Base-by-base conservation (phyloP, 1,284 basidiomycete species). In the Athelia sp. region DNA sequence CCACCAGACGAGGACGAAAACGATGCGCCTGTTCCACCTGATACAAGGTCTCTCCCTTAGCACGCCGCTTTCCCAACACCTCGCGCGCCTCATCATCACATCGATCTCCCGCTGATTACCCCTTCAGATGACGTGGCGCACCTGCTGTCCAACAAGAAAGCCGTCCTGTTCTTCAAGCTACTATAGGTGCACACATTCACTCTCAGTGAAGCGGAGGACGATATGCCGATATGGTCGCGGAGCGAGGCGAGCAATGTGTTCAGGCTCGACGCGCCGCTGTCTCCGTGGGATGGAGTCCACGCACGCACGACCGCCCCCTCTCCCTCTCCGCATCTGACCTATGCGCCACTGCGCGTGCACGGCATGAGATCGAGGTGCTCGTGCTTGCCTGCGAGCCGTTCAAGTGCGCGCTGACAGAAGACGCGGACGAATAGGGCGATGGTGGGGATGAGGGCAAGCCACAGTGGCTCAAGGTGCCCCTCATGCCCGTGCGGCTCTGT, bases 21-120 rank as follows among this genome's bases (percentile, higher is more conserved):
- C n/a, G n/a, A n/a, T n/a, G n/a, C n/a, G n/a, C n/a, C n/a, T n/a
- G 71, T 87, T 85, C 58, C 79, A 78, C 0, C 62, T 68, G 1
- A 66, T 87, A 3, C 71, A 65, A 56, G 79, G 82, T 50, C 66
- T 83, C 35, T 76, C 71, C 3, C 56, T 81, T 31, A 73, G 72
- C 31, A 68, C 68, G 2, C 6, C 61, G 56, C 3, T 78, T 84
- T 61, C 61, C 84, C 40, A 60, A 64, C n/a, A 59, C 61, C 2
- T 58, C 63, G 3, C 76, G 70, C 49, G 68, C 74, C 60, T 87
- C 23, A 76, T n/a, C n/a, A n/a, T n/a, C 78, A 74, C 52, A 51
- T 84, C 34, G 76, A 79, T 50, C 72, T 75, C 3, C 65, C 71
- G 22, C 54, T 65, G 1, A 55, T 70, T 13, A 76, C 79, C 50